These are phyloP conservation scores for Xylaria telfairii DNA, from an alignment of 495 filamentous ascomycete species.

Conservation along the genomic window DNA sequence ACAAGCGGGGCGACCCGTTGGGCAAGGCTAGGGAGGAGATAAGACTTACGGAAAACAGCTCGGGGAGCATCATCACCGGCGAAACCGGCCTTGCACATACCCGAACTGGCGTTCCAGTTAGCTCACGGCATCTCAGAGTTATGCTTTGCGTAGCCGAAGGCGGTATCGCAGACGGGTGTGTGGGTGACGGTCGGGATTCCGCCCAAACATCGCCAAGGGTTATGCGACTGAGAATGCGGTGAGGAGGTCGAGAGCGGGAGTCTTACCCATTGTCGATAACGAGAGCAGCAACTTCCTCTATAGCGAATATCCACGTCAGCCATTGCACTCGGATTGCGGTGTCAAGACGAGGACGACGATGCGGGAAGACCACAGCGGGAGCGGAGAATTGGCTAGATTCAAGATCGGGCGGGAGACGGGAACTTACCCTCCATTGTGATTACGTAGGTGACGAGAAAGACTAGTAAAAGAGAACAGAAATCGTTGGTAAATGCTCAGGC, in stretches of 20 bases:
- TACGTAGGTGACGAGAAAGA: slow-evolving; percentile 48
- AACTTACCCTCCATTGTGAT: slow-evolving; percentile 61
- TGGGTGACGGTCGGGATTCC: slow-evolving; percentile 12
- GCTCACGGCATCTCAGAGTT: slow-evolving; percentile 38
- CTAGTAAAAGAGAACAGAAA: slow-evolving; percentile 43
- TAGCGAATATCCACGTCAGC: slow-evolving; percentile 62
- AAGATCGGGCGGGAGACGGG: slow-evolving; percentile 23
- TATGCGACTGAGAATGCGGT: slow-evolving; percentile 42
- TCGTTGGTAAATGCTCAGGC: slow-evolving; percentile 44
- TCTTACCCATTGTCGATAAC: slow-evolving; percentile 99
- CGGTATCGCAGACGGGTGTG: slow-evolving; percentile 17
- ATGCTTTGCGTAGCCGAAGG: slow-evolving; percentile 15
- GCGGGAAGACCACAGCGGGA: slow-evolving; percentile 14
- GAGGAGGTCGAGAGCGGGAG: slow-evolving; percentile 34
- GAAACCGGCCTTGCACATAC: slow-evolving; percentile 99
- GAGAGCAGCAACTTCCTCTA: slow-evolving; percentile 99
- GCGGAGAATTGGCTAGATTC: slow-evolving; percentile 12
- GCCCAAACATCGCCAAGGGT: slow-evolving; percentile 28
- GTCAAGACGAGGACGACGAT: slow-evolving; percentile 18
- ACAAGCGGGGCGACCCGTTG: slow-evolving; percentile 39
- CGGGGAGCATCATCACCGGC: slow-evolving; percentile 99
- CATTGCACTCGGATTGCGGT: slow-evolving; percentile 28
- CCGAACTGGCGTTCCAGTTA: slow-evolving; percentile 77
- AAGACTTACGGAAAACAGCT: slow-evolving; percentile 98
- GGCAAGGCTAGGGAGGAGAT: slow-evolving; percentile 28